phyloP scores from a whole-genome alignment of 164 flowering plant species.

The Piper betle region DNA sequence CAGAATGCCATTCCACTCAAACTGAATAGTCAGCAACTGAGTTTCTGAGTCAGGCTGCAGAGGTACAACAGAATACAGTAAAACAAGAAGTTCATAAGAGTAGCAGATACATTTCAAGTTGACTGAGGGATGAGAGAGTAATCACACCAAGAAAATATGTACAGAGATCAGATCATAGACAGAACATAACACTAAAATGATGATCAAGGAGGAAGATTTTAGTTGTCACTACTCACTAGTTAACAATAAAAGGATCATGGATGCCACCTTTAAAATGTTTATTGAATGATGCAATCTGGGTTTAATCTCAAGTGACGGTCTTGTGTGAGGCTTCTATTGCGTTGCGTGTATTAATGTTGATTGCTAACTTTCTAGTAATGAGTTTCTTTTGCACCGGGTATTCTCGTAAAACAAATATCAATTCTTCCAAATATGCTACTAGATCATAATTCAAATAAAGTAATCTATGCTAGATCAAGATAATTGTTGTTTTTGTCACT shows the following conservation, averaged over 20 bases:
- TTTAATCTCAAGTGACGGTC: neutral
- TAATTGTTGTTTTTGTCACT: slow-evolving; percentile 17
- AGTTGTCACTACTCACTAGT: neutral
- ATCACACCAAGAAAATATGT: neutral
- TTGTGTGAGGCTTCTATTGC: too few species aligned
- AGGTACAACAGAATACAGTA: neutral
- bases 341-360: too few species aligned
- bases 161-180: neutral
- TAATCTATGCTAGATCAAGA: neutral
- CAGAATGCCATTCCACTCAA: slow-evolving; percentile 88
- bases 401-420: too few species aligned
- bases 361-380: too few species aligned
- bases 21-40: slow-evolving; percentile 79
- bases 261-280: neutral
- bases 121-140: neutral
- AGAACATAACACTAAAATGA: neutral
- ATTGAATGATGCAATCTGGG: neutral
- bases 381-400: too few species aligned
- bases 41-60: slow-evolving; percentile 96
- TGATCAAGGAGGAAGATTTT: neutral
- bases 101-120: neutral
- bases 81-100: neutral
- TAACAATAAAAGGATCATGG: neutral
- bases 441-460: too few species aligned
- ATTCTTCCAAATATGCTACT: too few species aligned